Percentiles rank a stretch among this genome's conserved stretches.
phyloP scores from a whole-genome alignment of 2,329 filamentous ascomycete species.

The Talaromyces sp. region DNA sequence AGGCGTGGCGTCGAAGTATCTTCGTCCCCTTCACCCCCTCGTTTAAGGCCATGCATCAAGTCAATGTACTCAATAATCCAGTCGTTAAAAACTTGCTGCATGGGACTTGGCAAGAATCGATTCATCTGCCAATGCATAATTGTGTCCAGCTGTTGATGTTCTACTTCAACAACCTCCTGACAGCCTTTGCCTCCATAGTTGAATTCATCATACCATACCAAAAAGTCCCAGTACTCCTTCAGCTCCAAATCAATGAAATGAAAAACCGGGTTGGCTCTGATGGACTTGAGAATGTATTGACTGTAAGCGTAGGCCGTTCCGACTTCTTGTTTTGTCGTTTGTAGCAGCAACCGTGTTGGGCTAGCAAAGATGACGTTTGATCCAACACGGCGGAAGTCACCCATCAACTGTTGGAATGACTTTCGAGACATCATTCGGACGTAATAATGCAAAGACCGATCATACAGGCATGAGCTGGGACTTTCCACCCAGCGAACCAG shows the following conservation, averaged over 20 bases:
- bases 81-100: constrained; percentile 82
- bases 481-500: constrained; percentile 96
- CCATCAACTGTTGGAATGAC: constrained; percentile 94
- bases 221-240: constrained; percentile 98
- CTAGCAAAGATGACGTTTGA: constrained; percentile 95
- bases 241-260: constrained; percentile 96
- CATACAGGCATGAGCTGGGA: constrained; percentile 90
- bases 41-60: constrained; percentile 84
- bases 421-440: constrained; percentile 99
- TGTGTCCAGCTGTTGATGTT: constrained; percentile 77
- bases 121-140: constrained; percentile 99
- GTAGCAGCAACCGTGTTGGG: constrained; percentile 80
- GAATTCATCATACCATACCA: constrained; percentile 98
- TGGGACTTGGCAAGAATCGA: constrained; percentile 73
- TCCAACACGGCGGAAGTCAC: constrained; percentile 89
- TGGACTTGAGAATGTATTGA: constrained; percentile 96
- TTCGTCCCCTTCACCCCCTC: constrained; percentile 55
- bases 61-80: constrained; percentile 95
- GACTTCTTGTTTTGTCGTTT: constrained; percentile 95
- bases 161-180: constrained; percentile 69
- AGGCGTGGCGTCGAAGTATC: constrained; percentile 56
- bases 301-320: constrained; percentile 95
- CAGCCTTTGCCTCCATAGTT: constrained; percentile 97
- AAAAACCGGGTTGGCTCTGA: constrained; percentile 91
- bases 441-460: constrained; percentile 90